Evolutionary conservation across 495 filamentous ascomycete species (phyloP).

Genomic region (Lindgomyces ingoldianus): DNA sequence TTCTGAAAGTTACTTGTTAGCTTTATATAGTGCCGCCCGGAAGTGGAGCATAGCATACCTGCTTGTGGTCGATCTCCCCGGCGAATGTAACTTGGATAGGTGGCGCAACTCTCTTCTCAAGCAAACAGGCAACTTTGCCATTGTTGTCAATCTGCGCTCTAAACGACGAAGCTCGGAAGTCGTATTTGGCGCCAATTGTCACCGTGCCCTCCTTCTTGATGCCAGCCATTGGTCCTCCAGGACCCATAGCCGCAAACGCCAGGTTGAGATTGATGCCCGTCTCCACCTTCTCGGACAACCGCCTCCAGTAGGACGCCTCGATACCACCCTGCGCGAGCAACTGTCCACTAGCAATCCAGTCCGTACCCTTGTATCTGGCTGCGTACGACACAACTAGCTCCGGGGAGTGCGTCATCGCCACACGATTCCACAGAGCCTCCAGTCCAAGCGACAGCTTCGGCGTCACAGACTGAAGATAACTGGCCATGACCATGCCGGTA

Average conservation of each 20-base stretch:
- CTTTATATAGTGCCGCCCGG: background rate
- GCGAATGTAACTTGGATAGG: conserved; percentile 90
- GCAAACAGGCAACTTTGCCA: conserved; percentile 85
- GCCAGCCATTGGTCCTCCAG: conserved; percentile 50
- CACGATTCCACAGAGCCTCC: conserved; percentile 91
- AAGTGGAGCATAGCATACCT: conserved; percentile 61
- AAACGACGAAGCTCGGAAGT: conserved; percentile 93
- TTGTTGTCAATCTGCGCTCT: conserved; percentile 92
- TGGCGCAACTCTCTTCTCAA: conserved; percentile 93
- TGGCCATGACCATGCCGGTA: conserved; percentile 92
- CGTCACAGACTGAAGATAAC: conserved; percentile 91
- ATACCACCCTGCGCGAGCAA: conserved; percentile 80
- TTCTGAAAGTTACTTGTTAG: conserved; percentile 60
- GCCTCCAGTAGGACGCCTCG: conserved; percentile 92
- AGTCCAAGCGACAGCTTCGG: conserved; percentile 84
- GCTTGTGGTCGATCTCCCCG: conserved; percentile 93
- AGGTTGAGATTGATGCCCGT: conserved; percentile 94
- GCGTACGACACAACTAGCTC: conserved; percentile 84
- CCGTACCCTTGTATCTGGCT: conserved; percentile 81
- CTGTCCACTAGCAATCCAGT: conserved; percentile 90
- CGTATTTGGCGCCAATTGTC: conserved; percentile 94
- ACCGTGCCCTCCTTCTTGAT: conserved; percentile 82
- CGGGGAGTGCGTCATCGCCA: conserved; percentile 72
- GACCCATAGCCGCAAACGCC: conserved; percentile 68
- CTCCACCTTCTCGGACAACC: conserved; percentile 91